These are phyloP conservation scores for Pythium brassicae DNA, from an alignment of 352 stramenopile genomes.

Conservation along the genomic window DNA sequence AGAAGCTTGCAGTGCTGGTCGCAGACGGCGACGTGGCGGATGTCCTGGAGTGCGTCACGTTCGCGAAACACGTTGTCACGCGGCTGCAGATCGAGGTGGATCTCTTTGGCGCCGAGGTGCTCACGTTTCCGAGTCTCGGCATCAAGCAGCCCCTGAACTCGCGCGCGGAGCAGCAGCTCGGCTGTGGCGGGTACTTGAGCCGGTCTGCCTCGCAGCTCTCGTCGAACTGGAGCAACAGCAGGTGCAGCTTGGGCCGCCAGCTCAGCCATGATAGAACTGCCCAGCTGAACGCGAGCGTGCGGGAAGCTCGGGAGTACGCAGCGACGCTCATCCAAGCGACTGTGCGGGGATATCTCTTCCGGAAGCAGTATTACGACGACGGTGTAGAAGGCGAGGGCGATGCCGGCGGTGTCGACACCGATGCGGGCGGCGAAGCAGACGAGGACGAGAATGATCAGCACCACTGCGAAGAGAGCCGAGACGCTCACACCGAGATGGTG, in stretches of 20 bases:
- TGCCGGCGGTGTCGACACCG: background rate
- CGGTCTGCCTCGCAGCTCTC: background rate
- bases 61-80: constrained; percentile 30
- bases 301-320: background rate
- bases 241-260: background rate
- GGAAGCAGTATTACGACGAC: constrained; percentile 11
- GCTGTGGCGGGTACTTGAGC: background rate
- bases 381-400: constrained; percentile 1
- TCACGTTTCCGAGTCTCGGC: constrained; percentile 47
- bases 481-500: background rate
- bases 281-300: background rate
- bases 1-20: background rate
- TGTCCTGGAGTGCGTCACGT: constrained; percentile 12
- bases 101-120: constrained; percentile 45
- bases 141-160: constrained; percentile 11
- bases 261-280: background rate
- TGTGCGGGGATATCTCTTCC: constrained; percentile 14
- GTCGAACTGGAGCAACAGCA: background rate
- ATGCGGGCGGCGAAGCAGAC: background rate
- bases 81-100: constrained; percentile 53
- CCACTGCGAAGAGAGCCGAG: background rate
- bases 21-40: background rate
- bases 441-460: background rate
- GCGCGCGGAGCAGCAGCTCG: constrained; percentile 3
- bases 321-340: constrained; percentile 8